Percentiles rank a stretch among this genome's conserved stretches.
Evolutionary conservation across 1,284 basidiomycete species (phyloP).

Genomic region (Ustilago cynodontis): DNA sequence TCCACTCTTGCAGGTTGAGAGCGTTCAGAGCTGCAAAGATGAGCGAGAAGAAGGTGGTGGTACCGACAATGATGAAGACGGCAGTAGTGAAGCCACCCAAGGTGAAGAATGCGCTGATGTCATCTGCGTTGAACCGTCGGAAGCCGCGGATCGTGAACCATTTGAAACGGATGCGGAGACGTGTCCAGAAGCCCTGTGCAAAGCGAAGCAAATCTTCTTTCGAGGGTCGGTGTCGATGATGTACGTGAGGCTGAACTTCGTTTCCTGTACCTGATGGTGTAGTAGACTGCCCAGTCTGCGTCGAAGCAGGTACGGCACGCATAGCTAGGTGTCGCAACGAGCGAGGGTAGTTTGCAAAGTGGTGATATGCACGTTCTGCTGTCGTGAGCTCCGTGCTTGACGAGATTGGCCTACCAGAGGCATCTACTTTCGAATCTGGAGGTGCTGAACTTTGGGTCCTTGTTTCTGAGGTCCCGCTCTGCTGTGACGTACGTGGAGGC

Average conservation of each 20-base stretch:
- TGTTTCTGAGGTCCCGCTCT: not conserved
- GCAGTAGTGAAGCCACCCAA: conserved; percentile 86
- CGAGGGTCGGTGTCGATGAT: conserved; percentile 50
- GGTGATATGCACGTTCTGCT: conserved; percentile 44
- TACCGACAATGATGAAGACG: conserved; percentile 91
- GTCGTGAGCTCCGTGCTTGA: conserved; percentile 32
- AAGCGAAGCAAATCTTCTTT: conserved; percentile 82
- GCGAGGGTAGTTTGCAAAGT: conserved; percentile 65
- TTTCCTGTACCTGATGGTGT: conserved; percentile 9
- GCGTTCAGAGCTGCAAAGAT: conserved; percentile 90
- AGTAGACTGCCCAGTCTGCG: conserved; percentile 5
- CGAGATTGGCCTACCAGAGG: not conserved
- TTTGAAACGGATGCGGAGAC: conserved; percentile 90
- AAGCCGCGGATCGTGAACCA: conserved; percentile 98
- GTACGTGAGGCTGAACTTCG: conserved; percentile 25
- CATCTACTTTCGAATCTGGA: not conserved
- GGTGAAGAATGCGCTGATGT: conserved; percentile 94
- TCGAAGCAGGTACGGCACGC: conserved; percentile 47
- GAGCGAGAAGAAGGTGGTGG: conserved; percentile 95
- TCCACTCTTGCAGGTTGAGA: conserved; percentile 90
- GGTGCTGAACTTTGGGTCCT: not conserved
- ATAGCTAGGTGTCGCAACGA: conserved; percentile 62
- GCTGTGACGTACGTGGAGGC: not conserved
- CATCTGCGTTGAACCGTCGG: conserved; percentile 94
- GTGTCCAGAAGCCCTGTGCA: conserved; percentile 88